Evolutionary conservation across 1,284 basidiomycete species (phyloP).

Genomic region (Trametes polyzona): DNA sequence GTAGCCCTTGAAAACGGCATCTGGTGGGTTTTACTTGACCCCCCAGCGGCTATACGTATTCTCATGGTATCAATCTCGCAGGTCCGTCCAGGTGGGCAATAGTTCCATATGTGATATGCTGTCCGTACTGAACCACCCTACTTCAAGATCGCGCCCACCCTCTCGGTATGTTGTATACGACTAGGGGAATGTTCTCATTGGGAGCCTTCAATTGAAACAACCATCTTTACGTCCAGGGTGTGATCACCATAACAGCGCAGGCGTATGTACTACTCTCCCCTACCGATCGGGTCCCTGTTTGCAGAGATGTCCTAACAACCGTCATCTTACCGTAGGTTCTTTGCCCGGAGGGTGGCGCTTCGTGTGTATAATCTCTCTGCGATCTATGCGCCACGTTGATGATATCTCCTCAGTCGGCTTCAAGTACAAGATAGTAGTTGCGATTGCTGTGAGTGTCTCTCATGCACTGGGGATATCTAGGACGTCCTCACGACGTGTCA

Average conservation of each 20-base stretch:
- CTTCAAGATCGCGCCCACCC: neutral
- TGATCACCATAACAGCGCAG: conserved; percentile 1
- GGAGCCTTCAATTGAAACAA: no score
- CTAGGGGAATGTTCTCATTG: no score
- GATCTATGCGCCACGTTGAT: no score
- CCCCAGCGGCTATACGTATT: no score
- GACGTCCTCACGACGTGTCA: neutral
- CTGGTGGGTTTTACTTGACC: neutral
- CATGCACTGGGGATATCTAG: neutral
- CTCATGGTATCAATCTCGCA: neutral
- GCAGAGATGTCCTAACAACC: no score
- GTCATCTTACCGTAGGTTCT: neutral
- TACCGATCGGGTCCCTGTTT: no score
- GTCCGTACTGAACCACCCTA: neutral
- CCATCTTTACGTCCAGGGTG: no score
- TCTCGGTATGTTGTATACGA: neutral
- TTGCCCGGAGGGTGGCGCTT: conserved; percentile 6
- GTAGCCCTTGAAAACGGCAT: neutral
- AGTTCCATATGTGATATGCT: no score
- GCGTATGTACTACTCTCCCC: neutral
- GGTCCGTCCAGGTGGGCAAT: neutral
- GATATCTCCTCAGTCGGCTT: neutral
- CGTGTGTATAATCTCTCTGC: neutral
- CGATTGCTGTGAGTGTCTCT: neutral
- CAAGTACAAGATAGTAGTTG: neutral